Percentiles rank a stretch among this genome's conserved stretches.
These are phyloP conservation scores for Penicillium hordei DNA, from an alignment of 2,329 filamentous ascomycete species.

Conservation along the genomic window DNA sequence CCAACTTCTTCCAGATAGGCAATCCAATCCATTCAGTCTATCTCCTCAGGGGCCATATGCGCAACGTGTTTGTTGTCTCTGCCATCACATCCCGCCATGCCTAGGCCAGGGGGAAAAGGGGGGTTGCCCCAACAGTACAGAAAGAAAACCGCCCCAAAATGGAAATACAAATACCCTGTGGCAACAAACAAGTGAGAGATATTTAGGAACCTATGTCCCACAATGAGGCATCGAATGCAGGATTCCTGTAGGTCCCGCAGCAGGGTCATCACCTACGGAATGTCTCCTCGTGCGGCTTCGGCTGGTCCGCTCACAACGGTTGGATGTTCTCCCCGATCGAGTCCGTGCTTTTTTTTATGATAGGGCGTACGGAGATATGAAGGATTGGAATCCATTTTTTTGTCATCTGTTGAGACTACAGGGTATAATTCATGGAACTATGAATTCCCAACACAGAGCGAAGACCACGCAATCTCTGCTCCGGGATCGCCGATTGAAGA, in stretches of 20 bases:
- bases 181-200: constrained; percentile 1
- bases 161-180: background rate
- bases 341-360: constrained; percentile 5
- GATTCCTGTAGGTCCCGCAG: background rate
- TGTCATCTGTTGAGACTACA: background rate
- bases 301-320: constrained; percentile 2
- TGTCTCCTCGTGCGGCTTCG: background rate
- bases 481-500: constrained; percentile 4
- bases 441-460: background rate
- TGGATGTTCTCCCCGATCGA: background rate
- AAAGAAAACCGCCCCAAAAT: background rate
- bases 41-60: constrained; percentile 12
- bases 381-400: background rate
- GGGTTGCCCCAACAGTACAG: constrained; percentile 9
- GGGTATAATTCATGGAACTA: background rate
- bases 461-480: constrained; percentile 16
- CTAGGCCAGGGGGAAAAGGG: constrained; percentile 11
- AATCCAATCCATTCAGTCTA: constrained; percentile 9
- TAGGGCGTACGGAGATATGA: background rate
- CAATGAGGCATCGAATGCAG: background rate
- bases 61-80: constrained; percentile 24
- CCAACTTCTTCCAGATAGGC: constrained; percentile 1
- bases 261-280: background rate
- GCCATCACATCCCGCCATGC: constrained; percentile 13
- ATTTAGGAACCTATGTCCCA: background rate